Base-by-base conservation (phyloP, 805 yeast species). In the Yamadazyma tumulicola region DNA sequence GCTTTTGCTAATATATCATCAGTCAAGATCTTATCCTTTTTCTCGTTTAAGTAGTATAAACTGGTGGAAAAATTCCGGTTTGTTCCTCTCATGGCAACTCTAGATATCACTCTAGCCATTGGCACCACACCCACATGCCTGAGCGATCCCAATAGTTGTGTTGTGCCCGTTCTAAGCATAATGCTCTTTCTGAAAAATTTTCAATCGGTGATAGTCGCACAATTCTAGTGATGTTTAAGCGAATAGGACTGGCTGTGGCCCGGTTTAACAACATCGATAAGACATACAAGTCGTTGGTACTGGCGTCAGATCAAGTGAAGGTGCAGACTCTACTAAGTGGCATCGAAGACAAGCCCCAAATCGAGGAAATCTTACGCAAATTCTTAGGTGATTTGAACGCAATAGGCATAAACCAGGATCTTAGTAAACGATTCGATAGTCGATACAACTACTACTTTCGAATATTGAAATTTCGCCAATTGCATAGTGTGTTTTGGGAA, bases 1-100 rank as follows among this genome's bases (percentile, higher is more conserved):
- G 95, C 95, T 50, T 79, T 77, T 20, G 83, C 81, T 39, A 89
- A 70, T 51, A 88, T 51, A 52, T 88, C 95, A 42, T 89, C 96
- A 31, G 82, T 79, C 43, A 89, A 67, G 46, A 88, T 74, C 13
- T 40, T 41, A 9, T 41, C 42, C 32, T 42, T 34, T 39, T 54
- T 52, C 38, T 55, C 49, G 8, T 50, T 51, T 7, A 24, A 24
- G n/a, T 7, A 16, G 7, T 7, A 9, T 7, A 26, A 11, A 26
- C n/a, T 13, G n/a, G 29, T 15, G 17, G 18, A 7, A 12, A 26
- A 26, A n/a, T n/a, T n/a, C n/a, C n/a, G n/a, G n/a, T n/a, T n/a
- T n/a, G n/a, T n/a, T n/a, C n/a, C n/a, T n/a, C n/a, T n/a, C n/a
- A n/a, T n/a, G n/a, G n/a, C n/a, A n/a, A n/a, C n/a, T n/a, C n/a